Conservation (phyloP, 1,284 basidiomycete genomes). For the Heterobasidion parviporum region DNA sequence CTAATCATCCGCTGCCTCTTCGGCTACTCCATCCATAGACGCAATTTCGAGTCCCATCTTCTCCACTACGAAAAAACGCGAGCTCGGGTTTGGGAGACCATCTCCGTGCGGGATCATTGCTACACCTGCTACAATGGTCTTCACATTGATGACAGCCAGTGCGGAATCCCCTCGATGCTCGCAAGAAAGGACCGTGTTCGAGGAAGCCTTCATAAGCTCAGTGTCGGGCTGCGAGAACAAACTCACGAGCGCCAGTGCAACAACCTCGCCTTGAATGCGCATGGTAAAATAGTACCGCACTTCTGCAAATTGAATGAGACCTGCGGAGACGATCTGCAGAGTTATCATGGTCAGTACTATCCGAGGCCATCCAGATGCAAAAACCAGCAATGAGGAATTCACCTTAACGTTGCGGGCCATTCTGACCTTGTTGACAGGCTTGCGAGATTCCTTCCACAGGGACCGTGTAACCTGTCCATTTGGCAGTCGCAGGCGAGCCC, state of each 20-base stretch:
- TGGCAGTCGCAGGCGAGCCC: constrained; percentile 20
- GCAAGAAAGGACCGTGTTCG: constrained; percentile 15
- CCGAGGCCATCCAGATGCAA: no score
- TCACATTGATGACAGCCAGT: constrained; percentile 13
- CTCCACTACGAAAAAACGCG: no score
- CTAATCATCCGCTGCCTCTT: background rate
- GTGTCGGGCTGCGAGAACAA: constrained; percentile 9
- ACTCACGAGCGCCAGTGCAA: background rate
- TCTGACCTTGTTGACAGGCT: constrained; percentile 4
- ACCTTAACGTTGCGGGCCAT: constrained; percentile 15
- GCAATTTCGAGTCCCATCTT: background rate
- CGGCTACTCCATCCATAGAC: background rate
- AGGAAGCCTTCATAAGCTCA: constrained; percentile 11
- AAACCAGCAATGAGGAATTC: constrained; percentile 7
- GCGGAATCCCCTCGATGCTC: constrained; percentile 9
- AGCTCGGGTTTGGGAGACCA: background rate
- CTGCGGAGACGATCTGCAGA: constrained; percentile 4
- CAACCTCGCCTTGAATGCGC: background rate
- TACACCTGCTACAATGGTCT: constrained; percentile 18
- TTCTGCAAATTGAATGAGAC: constrained; percentile 12
- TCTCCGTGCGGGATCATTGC: constrained; percentile 15
- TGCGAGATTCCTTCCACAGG: constrained; percentile 15
- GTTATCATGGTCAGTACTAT: background rate
- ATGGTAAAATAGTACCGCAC: constrained; percentile 19
- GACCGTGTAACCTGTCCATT: constrained; percentile 21